These are phyloP conservation scores for Lippia alba DNA, from an alignment of 305 asterid species.

Conservation along the genomic window DNA sequence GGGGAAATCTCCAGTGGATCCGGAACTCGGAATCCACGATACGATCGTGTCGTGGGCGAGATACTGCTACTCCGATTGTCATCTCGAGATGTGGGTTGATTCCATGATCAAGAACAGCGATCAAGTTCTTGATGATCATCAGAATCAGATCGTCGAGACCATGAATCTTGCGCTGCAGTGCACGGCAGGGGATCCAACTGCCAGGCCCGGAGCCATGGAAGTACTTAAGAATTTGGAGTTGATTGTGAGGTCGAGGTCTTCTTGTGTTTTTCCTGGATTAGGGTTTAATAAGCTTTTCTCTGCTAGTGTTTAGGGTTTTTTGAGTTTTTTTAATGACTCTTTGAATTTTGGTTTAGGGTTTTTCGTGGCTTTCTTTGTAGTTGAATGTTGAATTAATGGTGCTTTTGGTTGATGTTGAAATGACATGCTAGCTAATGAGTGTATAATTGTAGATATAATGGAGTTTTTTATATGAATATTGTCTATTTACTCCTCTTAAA, in stretches of 20 bases:
- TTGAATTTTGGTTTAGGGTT: conserved; percentile 20
- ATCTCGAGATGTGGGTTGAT: conserved; percentile 81
- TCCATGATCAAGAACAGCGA: conserved; percentile 40
- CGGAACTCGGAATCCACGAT: conserved; percentile 58
- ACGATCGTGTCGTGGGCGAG: conserved; percentile 83
- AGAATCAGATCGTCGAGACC: conserved; percentile 65
- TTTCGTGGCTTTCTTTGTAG: not conserved
- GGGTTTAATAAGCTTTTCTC: conserved; percentile 45
- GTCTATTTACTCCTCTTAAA: not conserved
- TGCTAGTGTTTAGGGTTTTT: conserved; percentile 27
- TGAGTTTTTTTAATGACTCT: conserved; percentile 8
- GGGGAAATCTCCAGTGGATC: conserved; percentile 61
- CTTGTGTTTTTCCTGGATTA: conserved; percentile 46
- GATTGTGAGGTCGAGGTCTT: conserved; percentile 48
- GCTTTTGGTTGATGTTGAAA: conserved; percentile 35
- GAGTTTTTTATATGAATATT: conserved; percentile 20
- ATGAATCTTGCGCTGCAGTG: conserved; percentile 84
- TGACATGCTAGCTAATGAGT: conserved; percentile 36
- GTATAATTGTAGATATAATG: conserved; percentile 53
- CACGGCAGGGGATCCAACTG: conserved; percentile 69
- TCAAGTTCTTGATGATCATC: conserved; percentile 35
- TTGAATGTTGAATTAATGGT: not conserved
- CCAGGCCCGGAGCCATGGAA: conserved; percentile 62
- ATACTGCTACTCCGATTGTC: conserved; percentile 82
- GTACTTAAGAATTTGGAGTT: conserved; percentile 58